Percentiles rank a stretch among this genome's conserved stretches.
Conservation (phyloP, 768 basidiomycete genomes). For the Podaxis pistillaris region DNA sequence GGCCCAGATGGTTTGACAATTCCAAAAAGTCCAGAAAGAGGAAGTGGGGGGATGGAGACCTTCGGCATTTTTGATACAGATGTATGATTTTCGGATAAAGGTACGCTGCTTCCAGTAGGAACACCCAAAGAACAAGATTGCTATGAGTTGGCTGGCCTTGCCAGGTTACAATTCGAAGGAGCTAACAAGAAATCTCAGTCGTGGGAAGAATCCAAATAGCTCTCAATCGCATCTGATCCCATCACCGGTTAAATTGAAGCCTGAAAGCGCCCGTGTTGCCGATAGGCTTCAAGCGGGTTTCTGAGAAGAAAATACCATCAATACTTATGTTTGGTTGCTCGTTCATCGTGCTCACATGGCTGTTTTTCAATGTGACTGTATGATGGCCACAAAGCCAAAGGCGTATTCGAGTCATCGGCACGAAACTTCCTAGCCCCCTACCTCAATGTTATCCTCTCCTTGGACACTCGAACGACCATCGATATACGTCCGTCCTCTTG, state of each 20-base stretch:
- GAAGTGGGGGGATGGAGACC: slow-evolving; percentile 46
- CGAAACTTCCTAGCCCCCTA: neutral
- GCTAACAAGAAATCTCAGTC: neutral
- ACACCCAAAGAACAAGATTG: too few species aligned
- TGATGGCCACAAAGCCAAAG: neutral
- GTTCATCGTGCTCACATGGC: slow-evolving; percentile 2
- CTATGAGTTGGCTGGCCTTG: too few species aligned
- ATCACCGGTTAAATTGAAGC: neutral
- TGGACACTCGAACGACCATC: slow-evolving; percentile 11
- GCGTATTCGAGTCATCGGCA: neutral
- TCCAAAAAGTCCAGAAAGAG: slow-evolving; percentile 82
- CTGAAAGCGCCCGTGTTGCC: neutral
- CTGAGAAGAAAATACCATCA: neutral
- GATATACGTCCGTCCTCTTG: slow-evolving; percentile 27
- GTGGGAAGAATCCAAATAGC: neutral
- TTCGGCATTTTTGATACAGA: slow-evolving; percentile 59
- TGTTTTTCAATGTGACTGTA: neutral
- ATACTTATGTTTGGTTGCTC: neutral
- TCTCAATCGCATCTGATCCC: neutral
- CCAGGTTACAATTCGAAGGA: neutral
- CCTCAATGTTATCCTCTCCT: slow-evolving; percentile 11
- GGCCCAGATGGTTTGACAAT: slow-evolving; percentile 91
- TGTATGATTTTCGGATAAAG: neutral
- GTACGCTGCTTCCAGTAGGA: too few species aligned
- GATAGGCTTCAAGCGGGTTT: neutral